Evolutionary conservation across 768 basidiomycete species (phyloP).

Genomic region (Boletellus emodensis): DNA sequence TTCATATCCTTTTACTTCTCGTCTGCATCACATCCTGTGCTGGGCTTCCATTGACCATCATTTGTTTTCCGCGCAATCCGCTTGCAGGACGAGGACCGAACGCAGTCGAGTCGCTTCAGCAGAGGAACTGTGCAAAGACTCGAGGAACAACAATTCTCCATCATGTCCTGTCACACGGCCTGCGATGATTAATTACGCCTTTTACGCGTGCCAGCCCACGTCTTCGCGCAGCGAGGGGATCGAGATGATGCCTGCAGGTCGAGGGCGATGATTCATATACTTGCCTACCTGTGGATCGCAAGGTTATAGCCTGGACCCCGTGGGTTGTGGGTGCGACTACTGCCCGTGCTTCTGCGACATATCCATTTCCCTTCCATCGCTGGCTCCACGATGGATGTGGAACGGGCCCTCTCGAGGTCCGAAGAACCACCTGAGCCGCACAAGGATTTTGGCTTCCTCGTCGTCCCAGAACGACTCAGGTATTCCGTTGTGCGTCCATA

Average conservation of each 20-base stretch:
- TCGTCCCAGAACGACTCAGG: slow-evolving; percentile 15
- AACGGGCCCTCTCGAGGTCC: slow-evolving; percentile 2
- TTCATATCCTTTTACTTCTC: neutral
- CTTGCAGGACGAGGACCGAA: neutral
- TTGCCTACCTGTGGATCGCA: neutral
- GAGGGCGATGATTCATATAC: slow-evolving; percentile 15
- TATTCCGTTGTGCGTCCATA: slow-evolving; percentile 6
- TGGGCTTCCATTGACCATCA: neutral
- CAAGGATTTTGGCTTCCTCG: slow-evolving; percentile 13
- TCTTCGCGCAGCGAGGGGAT: neutral
- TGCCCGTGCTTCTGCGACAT: neutral
- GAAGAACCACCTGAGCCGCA: neutral
- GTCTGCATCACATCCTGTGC: neutral
- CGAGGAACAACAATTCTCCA: neutral
- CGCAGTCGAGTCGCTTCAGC: neutral
- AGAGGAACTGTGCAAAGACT: neutral
- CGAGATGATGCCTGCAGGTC: slow-evolving; percentile 3
- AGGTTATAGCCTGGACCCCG: slow-evolving; percentile 10
- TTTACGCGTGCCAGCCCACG: neutral
- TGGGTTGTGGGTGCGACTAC: neutral
- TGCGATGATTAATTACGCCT: neutral
- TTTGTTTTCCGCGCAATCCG: neutral
- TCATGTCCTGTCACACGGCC: neutral
- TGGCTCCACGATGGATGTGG: slow-evolving; percentile 15
- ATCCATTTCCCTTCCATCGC: slow-evolving; percentile 1